Base-by-base conservation (phyloP, 1,284 basidiomycete genomes). In the Meripilus lineatus region DNA sequence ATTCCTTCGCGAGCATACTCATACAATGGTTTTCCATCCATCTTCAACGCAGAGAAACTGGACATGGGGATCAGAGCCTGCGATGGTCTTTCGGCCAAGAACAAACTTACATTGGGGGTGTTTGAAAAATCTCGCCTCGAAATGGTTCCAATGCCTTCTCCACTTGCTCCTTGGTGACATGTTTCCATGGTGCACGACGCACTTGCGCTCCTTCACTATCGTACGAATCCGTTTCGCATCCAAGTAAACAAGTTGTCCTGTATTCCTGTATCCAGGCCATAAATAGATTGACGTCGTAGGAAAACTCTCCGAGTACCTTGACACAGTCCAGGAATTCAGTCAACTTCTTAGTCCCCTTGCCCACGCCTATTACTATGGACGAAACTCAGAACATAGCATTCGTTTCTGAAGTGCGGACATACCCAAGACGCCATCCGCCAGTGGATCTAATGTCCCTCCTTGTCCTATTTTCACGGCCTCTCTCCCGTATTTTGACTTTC, bases 1-100 rank as follows among this genome's bases (percentile, higher is more conserved):
- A 87, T 85, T 8, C 87, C 88, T 58, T 88, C 78, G 3, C 96
- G 81, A 11, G 96, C 96, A 61, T 99, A 99, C 58, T 99, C 95
- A 63, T 99, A 94, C 23, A 99, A 65, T 1, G 92, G 89, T 65
- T 82, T 93, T 2, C 96, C 96, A 56, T 99, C 93, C 91, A 99
- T 99, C 65, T 97, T 95, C 33, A 99, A 72, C 0, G 96, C 96
- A 10, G 95, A 99, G 67, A 95, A 99, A 62, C 93, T 97, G 48
- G 8, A 33, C 10, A 22, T 32, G 8, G 26, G 22, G 28, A 25
- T 10, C 21, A n/a, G 33, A 13, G 8, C 11, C 6, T 36, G 26
- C n/a, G 18, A 35, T 3, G 13, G 21, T 44, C 35, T 18, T 42
- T 45, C 25, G 44, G 38, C 32, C 11, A 50, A 47, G 40, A 11